Evolutionary conservation across 352 stramenopile species (phyloP), one percentile per base, ranked within the genome.

Genomic region (Globisporangium nunn): DNA sequence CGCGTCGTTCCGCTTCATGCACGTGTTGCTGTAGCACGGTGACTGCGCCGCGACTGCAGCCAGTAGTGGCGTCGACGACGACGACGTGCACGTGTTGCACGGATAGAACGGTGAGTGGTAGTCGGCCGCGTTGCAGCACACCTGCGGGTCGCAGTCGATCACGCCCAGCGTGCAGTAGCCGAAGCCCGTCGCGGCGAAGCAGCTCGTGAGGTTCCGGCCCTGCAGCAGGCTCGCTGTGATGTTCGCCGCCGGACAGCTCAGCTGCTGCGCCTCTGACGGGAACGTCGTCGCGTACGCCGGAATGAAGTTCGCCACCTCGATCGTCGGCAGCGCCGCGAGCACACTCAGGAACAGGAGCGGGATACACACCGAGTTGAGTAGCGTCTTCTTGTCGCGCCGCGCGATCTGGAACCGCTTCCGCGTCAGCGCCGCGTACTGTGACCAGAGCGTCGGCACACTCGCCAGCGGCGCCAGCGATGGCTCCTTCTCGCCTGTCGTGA

Each of bases 301-400:
- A 17, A 83, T 17, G 31, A 82, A 86, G 18, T 63, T 69, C 6
- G 73, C 64, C 1, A 84, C 72, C 48, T 82, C 45, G 49, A 86
- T 81, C 41, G 78, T 67, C 11, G 78, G 75, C 44, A 88, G 58
- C 14, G 67, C 61, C 1, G 72, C 64, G 14, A 87, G 50, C 30
- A 87, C 71, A n/a, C 79, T 58, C n/a, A 87, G 53, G 31, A 88
- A 82, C 11, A 88, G 61, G 17, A 91, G 58, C 10, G 81, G 78
- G 12, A 91, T 82, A 30, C 58, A 70, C 0, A 91, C 63, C 4
- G 70, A 66, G 56, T 87, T 84, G 33, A 85, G 39, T 33, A 81
- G 52, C 31, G 70, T 86, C 59, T 87, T 86, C 54, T 73, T 72
- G 41, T 91, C 81, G 3, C 78, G 69, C 50, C 75, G 79, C 3